Evolutionary conservation across 371 early-diverging fungal species (phyloP).

Genomic region (Mucor irregularis): DNA sequence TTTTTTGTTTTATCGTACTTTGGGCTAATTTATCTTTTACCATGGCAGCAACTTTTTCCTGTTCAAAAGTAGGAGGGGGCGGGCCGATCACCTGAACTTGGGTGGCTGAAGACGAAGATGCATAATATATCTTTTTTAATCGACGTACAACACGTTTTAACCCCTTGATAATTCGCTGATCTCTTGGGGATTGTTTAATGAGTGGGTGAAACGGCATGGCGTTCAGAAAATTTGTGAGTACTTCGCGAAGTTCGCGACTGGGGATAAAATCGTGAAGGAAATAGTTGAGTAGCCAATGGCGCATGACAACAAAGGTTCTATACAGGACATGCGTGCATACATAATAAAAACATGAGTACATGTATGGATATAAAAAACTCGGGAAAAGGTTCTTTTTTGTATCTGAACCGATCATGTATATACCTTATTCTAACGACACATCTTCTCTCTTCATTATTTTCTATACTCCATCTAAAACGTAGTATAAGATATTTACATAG

Average conservation of each 20-base stretch:
- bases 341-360: too few relatives aligned
- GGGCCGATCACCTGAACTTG: constrained; percentile 46
- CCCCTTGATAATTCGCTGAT: constrained; percentile 57
- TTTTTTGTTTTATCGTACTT: constrained; percentile 36
- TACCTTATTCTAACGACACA: constrained; percentile 65
- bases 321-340: neutral
- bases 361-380: too few relatives aligned
- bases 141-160: constrained; percentile 48
- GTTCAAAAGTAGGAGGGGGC: constrained; percentile 42
- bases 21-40: constrained; percentile 38
- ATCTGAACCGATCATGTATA: too few relatives aligned
- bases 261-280: constrained; percentile 66
- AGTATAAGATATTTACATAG: constrained; percentile 58
- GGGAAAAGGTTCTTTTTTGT: too few relatives aligned
- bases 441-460: constrained; percentile 53
- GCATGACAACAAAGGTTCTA: constrained; percentile 66
- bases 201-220: constrained; percentile 41
- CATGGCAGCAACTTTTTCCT: constrained; percentile 39
- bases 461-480: constrained; percentile 65
- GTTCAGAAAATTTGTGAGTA: constrained; percentile 47
- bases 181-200: constrained; percentile 45
- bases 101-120: constrained; percentile 20
- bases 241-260: constrained; percentile 46
- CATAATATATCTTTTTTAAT: constrained; percentile 48
- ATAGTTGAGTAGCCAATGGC: constrained; percentile 71